Evolutionary conservation across 306 rosid species (phyloP), one percentile per base, ranked within the genome.

Genomic region (Vicia villosa): DNA sequence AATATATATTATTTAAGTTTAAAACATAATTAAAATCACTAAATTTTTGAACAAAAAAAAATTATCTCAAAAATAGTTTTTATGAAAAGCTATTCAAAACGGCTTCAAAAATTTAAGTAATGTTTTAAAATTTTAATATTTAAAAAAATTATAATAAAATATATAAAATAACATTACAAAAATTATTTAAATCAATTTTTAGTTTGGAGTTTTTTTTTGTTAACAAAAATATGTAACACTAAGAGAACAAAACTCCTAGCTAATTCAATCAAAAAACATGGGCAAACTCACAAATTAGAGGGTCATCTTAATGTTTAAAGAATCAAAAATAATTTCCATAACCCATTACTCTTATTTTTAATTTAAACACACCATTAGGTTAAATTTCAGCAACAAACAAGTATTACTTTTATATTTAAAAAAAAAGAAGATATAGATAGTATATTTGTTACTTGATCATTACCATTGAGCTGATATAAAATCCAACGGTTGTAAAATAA

Each of bases 401-500:
- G 8, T 15, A 56, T 64, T 30, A 49, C 40, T 63, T 64, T 75
- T 66, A 45, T 15, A n/a, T 9, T n/a, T n/a, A n/a, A n/a, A n/a
- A n/a, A n/a, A n/a, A 65, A 51, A 74, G 65, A 58, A 56, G 59
- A 47, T 13, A 56, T 24, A 51, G 22, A 21, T 11, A 16, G 32
- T 56, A 21, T 30, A 51, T 26, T 60, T 66, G 47, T 51, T 19
- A 66, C 22, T 72, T 16, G 21, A 70, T 38, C 40, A 68, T 85
- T 85, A 94, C 99, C 99, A 91, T 52, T 45, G 97, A 45, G 84
- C 96, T 91, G 84, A 87, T 2, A 50, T 94, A 94, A 74, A 94
- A 90, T 73, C 99, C 97, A 32, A 94, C 73, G 4, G 99, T 94
- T 8, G 99, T 88, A 72, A 93, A 93, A 79, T 90, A 88, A 66